Percentiles rank a stretch among this genome's conserved stretches.
Conservation (phyloP, 2,329 filamentous ascomycete species). For the Fusarium anguioides region DNA sequence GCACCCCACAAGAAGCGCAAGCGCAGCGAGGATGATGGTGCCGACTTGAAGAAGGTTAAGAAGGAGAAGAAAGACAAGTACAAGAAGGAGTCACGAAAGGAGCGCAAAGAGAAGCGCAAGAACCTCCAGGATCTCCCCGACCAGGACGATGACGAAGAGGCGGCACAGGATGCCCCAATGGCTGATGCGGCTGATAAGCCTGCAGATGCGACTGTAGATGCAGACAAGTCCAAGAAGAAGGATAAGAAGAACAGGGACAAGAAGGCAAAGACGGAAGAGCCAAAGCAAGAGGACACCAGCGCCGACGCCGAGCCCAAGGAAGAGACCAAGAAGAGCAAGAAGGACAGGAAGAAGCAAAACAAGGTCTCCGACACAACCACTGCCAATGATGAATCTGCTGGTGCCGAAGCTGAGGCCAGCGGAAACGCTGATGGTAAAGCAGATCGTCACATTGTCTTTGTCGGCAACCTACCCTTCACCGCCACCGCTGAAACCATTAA, state of each 20-base stretch:
- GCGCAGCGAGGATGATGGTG: slow-evolving; percentile 46
- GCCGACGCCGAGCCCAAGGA: slow-evolving; percentile 43
- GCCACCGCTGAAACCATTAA: slow-evolving; percentile 77
- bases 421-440: slow-evolving; percentile 38
- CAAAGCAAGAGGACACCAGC: slow-evolving; percentile 25
- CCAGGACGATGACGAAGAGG: slow-evolving; percentile 44
- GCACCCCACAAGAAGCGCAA: slow-evolving; percentile 53
- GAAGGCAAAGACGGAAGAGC: slow-evolving; percentile 44
- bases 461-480: slow-evolving; percentile 87
- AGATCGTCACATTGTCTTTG: slow-evolving; percentile 50
- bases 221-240: slow-evolving; percentile 43
- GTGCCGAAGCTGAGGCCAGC: slow-evolving; percentile 21
- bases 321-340: slow-evolving; percentile 50
- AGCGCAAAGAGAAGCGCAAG: slow-evolving; percentile 56
- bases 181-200: slow-evolving; percentile 41
- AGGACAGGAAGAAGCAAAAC: slow-evolving; percentile 46
- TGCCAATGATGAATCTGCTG: slow-evolving; percentile 15
- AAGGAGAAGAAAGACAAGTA: slow-evolving; percentile 52
- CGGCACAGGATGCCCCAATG: slow-evolving; percentile 40
- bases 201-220: slow-evolving; percentile 26
- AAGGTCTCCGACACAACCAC: slow-evolving; percentile 37
- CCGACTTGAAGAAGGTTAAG: slow-evolving; percentile 48
- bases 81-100: slow-evolving; percentile 52
- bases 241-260: slow-evolving; percentile 47
- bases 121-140: slow-evolving; percentile 53